Evolutionary conservation across 2,329 filamentous ascomycete genomes (phyloP), one percentile per base, ranked within the genome.

Genomic region (Sporothrix pallida): DNA sequence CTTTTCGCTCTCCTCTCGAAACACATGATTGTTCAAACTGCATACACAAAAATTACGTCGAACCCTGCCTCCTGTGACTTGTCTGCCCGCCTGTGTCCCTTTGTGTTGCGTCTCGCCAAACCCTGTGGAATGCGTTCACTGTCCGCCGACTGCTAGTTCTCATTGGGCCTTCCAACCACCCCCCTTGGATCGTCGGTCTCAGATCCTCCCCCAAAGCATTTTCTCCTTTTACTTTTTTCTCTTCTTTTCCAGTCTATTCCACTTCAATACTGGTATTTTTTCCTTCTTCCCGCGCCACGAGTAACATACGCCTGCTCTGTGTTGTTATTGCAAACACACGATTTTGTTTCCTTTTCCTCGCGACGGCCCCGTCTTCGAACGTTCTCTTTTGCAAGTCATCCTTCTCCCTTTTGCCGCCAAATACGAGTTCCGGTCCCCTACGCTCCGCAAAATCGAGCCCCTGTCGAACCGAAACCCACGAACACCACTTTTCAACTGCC

Each of bases 101-200:
- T 37, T 37, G 13, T 67, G n/a, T 67, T 48, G 17, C 60, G 44
- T 58, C 37, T 58, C n/a, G 68, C 68, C 50, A 42, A 37, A 44
- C 44, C 26, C 52, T 58, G 54, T 62, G 62, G 73, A 72, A 72
- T 74, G 73, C 23, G 20, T 31, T 23, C 42, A n/a, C 42, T 60
- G 56, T 20, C 42, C 48, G 42, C 56, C 15, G 37, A 20, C 65
- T 26, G 56, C 42, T 48, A 56, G 26, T 42, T 65, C 31, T 68
- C 50, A 56, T 70, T 60, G 42, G 52, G 67, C 56, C 52, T 12
- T 31, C 37, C 62, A 67, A 31, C 50, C 56, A 50, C 37, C 56
- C 69, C 46, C 67, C 54, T 70, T 72, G 70, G 71, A 74, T 74
- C 70, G 63, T 44, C 67, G 48, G 73, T 70, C 73, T 70, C 70